Evolutionary conservation across 345 rosid species (phyloP).

Genomic region (Dipteronia dyeriana): DNA sequence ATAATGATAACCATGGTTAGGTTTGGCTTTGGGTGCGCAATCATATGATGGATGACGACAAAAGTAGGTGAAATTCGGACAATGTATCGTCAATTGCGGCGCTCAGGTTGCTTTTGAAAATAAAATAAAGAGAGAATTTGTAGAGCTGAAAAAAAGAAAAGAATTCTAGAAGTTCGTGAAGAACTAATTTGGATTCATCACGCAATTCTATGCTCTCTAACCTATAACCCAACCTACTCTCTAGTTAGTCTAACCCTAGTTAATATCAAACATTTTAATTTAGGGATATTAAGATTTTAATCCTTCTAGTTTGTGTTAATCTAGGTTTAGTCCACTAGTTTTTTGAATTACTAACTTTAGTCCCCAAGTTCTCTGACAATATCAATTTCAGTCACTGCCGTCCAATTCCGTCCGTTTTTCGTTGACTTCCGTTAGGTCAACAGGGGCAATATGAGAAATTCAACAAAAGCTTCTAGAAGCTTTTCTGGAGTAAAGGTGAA

Average conservation of each 20-base stretch:
- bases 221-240: neutral
- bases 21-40: conserved; percentile 10
- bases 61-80: neutral
- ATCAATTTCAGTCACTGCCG: too few relatives aligned
- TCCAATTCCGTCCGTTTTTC: too few relatives aligned
- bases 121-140: conserved; percentile 8
- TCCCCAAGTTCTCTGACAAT: too few relatives aligned
- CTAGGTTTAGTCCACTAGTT: too few relatives aligned
- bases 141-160: neutral
- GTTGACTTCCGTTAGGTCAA: too few relatives aligned
- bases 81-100: conserved; percentile 42
- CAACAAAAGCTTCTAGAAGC: too few relatives aligned
- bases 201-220: conserved; percentile 10
- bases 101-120: neutral
- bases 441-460: too few relatives aligned
- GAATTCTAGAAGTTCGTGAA: conserved; percentile 20
- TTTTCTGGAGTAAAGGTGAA: too few relatives aligned
- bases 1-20: neutral
- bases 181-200: neutral
- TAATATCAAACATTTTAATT: too few relatives aligned
- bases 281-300: too few relatives aligned
- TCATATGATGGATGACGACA: conserved; percentile 33
- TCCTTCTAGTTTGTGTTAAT: too few relatives aligned
- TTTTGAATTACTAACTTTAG: too few relatives aligned
- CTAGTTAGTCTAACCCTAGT: conserved; percentile 3